A percentile compares a stretch with the other conserved stretches of the same genome.
Conservation (phyloP, 2,329 filamentous ascomycete species). For the Rhexocercosporidium sp. region DNA sequence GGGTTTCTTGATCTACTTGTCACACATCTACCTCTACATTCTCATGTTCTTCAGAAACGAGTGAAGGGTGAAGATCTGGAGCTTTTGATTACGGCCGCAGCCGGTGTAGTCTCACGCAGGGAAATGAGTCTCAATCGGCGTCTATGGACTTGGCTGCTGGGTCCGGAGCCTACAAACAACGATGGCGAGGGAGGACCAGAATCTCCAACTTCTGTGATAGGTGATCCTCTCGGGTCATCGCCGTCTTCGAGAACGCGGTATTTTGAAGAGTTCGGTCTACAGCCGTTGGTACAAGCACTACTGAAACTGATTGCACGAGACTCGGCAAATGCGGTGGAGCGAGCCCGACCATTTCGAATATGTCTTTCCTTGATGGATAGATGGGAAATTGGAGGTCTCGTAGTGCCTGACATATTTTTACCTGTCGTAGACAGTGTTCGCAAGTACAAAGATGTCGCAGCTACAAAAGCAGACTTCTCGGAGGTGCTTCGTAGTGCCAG, state of each 20-base stretch:
- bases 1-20: conserved; percentile 94
- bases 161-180: conserved; percentile 64
- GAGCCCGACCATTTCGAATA: conserved; percentile 85
- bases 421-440: conserved; percentile 83
- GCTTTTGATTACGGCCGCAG: conserved; percentile 79
- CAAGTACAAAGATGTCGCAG: conserved; percentile 69
- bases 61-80: conserved; percentile 80
- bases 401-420: conserved; percentile 88
- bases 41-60: conserved; percentile 75
- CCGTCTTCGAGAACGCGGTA: conserved; percentile 70
- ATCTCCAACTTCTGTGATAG: conserved; percentile 45
- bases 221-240: conserved; percentile 39
- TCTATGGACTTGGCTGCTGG: conserved; percentile 95
- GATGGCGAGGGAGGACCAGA: conserved; percentile 56
- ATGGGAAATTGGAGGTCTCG: conserved; percentile 92
- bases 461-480: conserved; percentile 72
- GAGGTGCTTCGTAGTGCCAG: conserved; percentile 93
- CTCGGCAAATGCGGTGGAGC: conserved; percentile 62
- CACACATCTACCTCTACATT: conserved; percentile 85
- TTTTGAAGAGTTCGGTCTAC: conserved; percentile 80
- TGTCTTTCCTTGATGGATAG: conserved; percentile 96
- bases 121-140: conserved; percentile 97
- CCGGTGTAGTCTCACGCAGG: conserved; percentile 84
- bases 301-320: conserved; percentile 73
- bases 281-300: conserved; percentile 75